These are phyloP conservation scores for Cyclotella baltica DNA, from an alignment of 108 stramenopile species.

Conservation along the genomic window DNA sequence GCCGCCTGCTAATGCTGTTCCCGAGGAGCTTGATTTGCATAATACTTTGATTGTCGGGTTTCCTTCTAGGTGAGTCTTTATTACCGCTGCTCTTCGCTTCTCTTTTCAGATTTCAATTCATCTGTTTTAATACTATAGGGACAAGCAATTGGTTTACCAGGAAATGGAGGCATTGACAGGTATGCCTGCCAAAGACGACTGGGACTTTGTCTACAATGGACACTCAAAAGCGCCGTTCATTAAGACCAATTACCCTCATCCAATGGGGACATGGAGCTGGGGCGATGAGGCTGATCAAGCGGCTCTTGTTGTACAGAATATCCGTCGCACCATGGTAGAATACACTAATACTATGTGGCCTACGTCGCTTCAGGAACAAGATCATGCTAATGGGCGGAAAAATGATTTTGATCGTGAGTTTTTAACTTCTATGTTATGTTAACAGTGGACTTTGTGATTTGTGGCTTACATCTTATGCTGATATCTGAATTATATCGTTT, in stretches of 20 bases:
- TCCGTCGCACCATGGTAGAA: constrained; percentile 8
- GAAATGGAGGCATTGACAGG: no score
- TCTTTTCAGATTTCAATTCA: background rate
- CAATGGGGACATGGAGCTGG: constrained; percentile 21
- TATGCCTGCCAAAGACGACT: background rate
- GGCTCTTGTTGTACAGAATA: background rate
- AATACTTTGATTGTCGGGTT: background rate
- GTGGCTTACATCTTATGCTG: no score
- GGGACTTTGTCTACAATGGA: background rate
- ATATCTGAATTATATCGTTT: no score
- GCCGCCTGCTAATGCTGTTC: background rate
- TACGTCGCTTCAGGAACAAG: background rate
- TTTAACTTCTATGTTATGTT: no score
- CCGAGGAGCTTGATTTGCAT: background rate
- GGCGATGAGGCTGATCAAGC: constrained; percentile 10
- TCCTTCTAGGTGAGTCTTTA: background rate
- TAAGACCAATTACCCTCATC: constrained; percentile 10
- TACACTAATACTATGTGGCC: background rate
- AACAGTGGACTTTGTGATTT: no score
- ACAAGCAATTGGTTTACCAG: no score
- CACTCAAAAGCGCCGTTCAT: background rate
- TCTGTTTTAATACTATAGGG: no score
- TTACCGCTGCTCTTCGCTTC: background rate
- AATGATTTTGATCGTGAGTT: no score
- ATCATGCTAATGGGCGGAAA: no score